These are phyloP conservation scores for Coprinopsis strossmayeri DNA, from an alignment of 768 basidiomycete genomes.

Conservation along the genomic window DNA sequence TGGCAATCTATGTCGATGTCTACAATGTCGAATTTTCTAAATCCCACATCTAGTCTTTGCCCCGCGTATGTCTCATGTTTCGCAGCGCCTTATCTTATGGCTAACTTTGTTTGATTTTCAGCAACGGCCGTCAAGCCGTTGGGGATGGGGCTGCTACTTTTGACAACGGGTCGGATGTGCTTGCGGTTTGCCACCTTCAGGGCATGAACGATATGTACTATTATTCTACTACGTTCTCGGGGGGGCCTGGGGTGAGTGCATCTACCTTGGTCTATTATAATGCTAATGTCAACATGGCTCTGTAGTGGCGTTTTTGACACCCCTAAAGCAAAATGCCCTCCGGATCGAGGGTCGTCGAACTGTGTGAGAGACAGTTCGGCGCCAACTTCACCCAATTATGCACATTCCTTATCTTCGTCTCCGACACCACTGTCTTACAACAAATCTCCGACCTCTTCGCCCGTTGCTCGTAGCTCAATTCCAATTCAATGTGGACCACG, in stretches of 20 bases:
- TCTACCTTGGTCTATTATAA: constrained; percentile 2
- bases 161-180: constrained; percentile 73
- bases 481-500: constrained; percentile 30
- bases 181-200: constrained; percentile 81
- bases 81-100: not conserved
- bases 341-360: constrained; percentile 89
- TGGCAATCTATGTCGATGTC: constrained; percentile 81
- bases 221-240: constrained; percentile 91
- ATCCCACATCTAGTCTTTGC: constrained; percentile 88
- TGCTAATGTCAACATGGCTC: constrained; percentile 7
- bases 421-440: constrained; percentile 20
- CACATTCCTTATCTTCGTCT: constrained; percentile 28
- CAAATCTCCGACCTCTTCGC: constrained; percentile 17
- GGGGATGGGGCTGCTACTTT: constrained; percentile 90
- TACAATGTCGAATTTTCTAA: constrained; percentile 63
- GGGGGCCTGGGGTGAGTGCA: constrained; percentile 75
- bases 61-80: constrained; percentile 61
- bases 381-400: constrained; percentile 46
- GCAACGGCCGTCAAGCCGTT: constrained; percentile 96
- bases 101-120: constrained; percentile 22
- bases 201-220: constrained; percentile 82
- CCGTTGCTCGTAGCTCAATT: constrained; percentile 15
- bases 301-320: constrained; percentile 93
- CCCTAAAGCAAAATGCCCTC: constrained; percentile 90
- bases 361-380: constrained; percentile 93